Evolutionary conservation across 441 rosid species (phyloP).

Genomic region (Capsella rubella): DNA sequence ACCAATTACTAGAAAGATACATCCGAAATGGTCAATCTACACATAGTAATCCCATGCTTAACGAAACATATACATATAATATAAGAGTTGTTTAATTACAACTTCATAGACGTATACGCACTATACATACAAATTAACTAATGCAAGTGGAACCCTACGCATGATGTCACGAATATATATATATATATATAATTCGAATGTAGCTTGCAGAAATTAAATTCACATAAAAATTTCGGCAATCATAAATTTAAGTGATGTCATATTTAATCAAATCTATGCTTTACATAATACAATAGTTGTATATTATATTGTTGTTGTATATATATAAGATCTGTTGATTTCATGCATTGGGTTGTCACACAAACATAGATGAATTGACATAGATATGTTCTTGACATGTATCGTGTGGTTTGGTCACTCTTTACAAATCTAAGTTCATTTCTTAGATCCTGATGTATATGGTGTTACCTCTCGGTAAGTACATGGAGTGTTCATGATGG

Average conservation of each 20-base stretch:
- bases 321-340: background rate
- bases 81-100: background rate
- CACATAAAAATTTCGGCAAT: background rate
- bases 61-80: conserved; percentile 13
- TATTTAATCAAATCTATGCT: background rate
- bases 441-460: background rate
- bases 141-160: conserved; percentile 35
- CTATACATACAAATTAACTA: conserved; percentile 12
- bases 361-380: background rate
- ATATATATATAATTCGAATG: background rate
- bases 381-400: background rate
- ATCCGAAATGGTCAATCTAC: conserved; percentile 33
- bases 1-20: conserved; percentile 14
- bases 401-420: background rate
- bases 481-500: conserved; percentile 8
- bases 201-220: conserved; percentile 39
- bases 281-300: too few species aligned
- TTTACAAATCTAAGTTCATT: background rate
- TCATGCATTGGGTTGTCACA: background rate
- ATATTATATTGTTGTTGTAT: background rate
- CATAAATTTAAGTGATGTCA: background rate
- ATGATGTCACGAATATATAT: conserved; percentile 25
- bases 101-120: background rate
- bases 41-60: conserved; percentile 28
- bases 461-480: background rate